Evolutionary conservation across 2,329 filamentous ascomycete genomes (phyloP).

Genomic region (Penicillium sp.): DNA sequence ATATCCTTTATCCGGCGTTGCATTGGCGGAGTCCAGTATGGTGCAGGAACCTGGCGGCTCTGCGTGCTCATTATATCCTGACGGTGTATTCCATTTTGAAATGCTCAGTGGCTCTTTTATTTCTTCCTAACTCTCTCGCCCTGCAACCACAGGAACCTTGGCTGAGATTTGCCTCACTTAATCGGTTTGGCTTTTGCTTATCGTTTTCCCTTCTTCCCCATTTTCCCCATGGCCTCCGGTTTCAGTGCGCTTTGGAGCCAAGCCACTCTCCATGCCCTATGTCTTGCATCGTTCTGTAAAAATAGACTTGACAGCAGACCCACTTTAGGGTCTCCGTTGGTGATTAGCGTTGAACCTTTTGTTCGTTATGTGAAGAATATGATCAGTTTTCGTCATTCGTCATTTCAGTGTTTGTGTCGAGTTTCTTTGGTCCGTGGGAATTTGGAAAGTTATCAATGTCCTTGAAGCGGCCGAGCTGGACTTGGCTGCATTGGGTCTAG

Average conservation of each 20-base stretch:
- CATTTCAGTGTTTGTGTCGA: background rate
- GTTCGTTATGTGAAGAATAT: slow-evolving; percentile 36
- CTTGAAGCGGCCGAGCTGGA: background rate
- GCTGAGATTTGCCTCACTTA: background rate
- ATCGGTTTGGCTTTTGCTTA: slow-evolving; percentile 7
- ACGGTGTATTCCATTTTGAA: slow-evolving; percentile 11
- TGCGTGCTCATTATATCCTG: slow-evolving; percentile 28
- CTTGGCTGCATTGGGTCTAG: slow-evolving; percentile 11
- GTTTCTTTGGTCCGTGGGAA: background rate
- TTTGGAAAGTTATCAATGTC: too few species aligned
- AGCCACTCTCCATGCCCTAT: slow-evolving; percentile 7
- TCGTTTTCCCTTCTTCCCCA: slow-evolving; percentile 12
- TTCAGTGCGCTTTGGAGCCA: slow-evolving; percentile 7
- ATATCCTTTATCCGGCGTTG: slow-evolving; percentile 38
- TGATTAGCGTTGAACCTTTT: slow-evolving; percentile 36
- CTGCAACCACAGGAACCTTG: background rate
- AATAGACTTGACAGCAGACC: slow-evolving; percentile 35
- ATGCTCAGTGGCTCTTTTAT: slow-evolving; percentile 9
- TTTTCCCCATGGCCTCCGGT: slow-evolving; percentile 11
- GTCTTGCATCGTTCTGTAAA: slow-evolving; percentile 36
- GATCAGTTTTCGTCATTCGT: slow-evolving; percentile 24
- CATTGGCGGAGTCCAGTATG: slow-evolving; percentile 35
- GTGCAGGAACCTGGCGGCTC: slow-evolving; percentile 34
- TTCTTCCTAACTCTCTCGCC: slow-evolving; percentile 12
- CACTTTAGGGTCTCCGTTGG: slow-evolving; percentile 30